Conservation (phyloP, 768 basidiomycete species). For the Mycena crocata region DNA sequence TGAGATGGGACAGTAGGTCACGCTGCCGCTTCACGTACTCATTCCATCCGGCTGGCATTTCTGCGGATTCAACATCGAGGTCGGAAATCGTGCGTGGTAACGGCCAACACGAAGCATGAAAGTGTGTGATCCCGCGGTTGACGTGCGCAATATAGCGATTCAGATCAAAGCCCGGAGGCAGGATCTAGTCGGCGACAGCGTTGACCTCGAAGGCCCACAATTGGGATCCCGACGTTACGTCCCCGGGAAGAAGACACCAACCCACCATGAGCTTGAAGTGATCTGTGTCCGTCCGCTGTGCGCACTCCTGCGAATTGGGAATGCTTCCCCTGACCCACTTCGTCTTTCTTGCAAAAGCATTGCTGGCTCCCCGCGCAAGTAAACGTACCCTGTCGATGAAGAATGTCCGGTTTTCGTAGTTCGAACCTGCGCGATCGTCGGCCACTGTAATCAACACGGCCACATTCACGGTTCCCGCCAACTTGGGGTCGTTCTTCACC, state of each 20-base stretch:
- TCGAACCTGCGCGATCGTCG: slow-evolving; percentile 6
- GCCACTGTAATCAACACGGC: slow-evolving; percentile 1
- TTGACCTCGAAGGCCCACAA: background rate
- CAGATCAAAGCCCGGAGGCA: background rate
- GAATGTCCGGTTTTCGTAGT: slow-evolving; percentile 9
- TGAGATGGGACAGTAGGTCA: no score
- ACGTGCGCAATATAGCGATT: no score
- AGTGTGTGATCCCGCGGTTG: no score
- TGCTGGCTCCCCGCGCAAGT: background rate
- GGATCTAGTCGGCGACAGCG: background rate
- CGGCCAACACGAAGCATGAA: no score
- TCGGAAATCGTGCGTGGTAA: no score
- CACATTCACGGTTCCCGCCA: slow-evolving; percentile 4
- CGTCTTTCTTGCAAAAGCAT: background rate
- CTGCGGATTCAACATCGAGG: no score
- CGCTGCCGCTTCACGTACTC: no score
- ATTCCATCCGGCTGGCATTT: no score
- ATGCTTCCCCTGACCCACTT: background rate
- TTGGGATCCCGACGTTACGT: background rate
- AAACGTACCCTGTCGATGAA: slow-evolving; percentile 8
- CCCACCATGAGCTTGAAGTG: slow-evolving; percentile 4
- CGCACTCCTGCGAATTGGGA: background rate
- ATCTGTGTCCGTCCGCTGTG: background rate
- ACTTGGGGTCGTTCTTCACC: slow-evolving; percentile 5
- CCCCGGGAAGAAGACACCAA: background rate